Conservation (phyloP, 1,139 yeast genomes). For the Waltiozyma sp. region DNA sequence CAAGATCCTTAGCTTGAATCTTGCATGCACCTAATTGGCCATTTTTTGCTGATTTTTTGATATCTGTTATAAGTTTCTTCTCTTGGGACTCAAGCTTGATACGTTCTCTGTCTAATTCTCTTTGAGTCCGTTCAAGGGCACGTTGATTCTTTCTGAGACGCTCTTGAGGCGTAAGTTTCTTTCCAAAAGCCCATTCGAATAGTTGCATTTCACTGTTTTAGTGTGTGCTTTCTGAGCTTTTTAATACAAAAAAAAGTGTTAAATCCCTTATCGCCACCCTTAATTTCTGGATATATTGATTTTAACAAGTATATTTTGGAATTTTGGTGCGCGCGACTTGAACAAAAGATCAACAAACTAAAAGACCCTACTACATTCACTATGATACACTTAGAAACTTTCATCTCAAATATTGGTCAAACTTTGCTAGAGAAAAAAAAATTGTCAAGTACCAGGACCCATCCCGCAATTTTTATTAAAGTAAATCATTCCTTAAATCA, state of each 20-base stretch:
- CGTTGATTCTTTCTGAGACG: conserved; percentile 90
- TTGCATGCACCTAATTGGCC: conserved; percentile 87
- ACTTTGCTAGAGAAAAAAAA: no score
- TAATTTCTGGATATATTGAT: no score
- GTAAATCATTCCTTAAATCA: no score
- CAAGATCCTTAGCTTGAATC: conserved; percentile 90
- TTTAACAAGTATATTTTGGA: background rate
- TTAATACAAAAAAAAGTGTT: no score
- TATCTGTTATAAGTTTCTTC: conserved; percentile 73
- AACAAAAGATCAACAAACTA: no score
- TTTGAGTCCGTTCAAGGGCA: conserved; percentile 84
- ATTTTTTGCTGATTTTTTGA: conserved; percentile 80
- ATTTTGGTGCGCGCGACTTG: background rate
- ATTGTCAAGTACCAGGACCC: no score
- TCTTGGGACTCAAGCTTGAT: conserved; percentile 82
- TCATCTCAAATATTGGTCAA: no score
- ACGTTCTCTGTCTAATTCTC: conserved; percentile 84
- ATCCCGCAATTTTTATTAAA: no score
- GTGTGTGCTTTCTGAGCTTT: no score
- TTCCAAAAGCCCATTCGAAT: conserved; percentile 94
- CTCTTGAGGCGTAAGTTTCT: conserved; percentile 89
- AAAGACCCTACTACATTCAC: no score
- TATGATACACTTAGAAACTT: no score
- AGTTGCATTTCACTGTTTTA: conserved; percentile 40
- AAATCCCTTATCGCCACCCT: no score